A percentile compares a stretch with the other conserved stretches of the same genome.
Evolutionary conservation across 306 rosid genomes (phyloP).

Genomic region (Leucaena leucocephala): DNA sequence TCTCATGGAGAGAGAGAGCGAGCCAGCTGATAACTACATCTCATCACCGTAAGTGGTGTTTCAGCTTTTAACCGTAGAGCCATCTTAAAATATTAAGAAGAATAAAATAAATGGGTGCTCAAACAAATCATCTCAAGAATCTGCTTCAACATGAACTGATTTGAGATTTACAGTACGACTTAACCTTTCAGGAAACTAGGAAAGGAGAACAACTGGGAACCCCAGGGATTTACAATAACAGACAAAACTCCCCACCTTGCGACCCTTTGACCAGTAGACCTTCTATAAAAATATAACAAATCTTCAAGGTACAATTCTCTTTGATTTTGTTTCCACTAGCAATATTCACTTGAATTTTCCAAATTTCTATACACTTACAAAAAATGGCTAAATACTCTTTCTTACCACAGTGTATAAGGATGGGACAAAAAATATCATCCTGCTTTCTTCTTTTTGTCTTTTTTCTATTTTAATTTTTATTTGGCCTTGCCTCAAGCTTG

Average conservation of each 20-base stretch:
- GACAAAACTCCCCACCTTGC: not conserved
- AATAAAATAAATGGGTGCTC: not conserved
- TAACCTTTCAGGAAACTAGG: constrained; percentile 44
- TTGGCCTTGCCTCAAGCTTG: constrained; percentile 22
- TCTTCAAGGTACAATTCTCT: constrained; percentile 19
- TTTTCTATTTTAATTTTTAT: not conserved
- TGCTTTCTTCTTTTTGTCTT: constrained; percentile 4
- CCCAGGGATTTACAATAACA: constrained; percentile 31
- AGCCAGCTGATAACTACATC: too few species aligned
- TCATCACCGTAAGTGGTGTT: not conserved
- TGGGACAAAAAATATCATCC: constrained; percentile 34
- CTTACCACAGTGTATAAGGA: constrained; percentile 15
- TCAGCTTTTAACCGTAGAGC: not conserved
- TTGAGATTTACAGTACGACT: constrained; percentile 51
- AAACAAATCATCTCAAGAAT: not conserved
- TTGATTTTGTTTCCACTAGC: constrained; percentile 12
- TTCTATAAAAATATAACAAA: constrained; percentile 33
- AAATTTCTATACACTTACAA: constrained; percentile 15
- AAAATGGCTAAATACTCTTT: constrained; percentile 26
- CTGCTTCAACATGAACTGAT: not conserved
- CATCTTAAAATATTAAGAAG: not conserved
- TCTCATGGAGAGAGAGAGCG: too few species aligned
- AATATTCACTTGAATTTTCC: constrained; percentile 24
- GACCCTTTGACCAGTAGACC: not conserved
- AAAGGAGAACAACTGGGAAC: constrained; percentile 22